Percentiles rank a stretch among this genome's conserved stretches.
phyloP scores from a whole-genome alignment of 225 moss, liverwort and hornwort species.

The Physcomitrellopsis africana region DNA sequence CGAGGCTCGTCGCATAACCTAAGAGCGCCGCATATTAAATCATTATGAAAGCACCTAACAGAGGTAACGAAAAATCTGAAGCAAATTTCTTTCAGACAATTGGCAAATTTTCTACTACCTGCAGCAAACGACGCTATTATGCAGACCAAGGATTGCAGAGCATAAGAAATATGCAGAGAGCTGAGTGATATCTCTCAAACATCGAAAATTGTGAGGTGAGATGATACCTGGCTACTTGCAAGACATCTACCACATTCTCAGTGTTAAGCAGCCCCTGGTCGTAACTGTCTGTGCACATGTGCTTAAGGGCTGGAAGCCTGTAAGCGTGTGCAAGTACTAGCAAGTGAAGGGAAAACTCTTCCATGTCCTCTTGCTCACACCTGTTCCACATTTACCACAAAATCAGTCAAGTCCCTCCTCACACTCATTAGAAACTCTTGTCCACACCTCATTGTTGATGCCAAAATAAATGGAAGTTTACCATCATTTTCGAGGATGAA shows the following conservation, averaged over 20 bases:
- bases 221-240: slow-evolving; percentile 64
- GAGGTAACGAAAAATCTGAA: no score
- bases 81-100: no score
- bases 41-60: no score
- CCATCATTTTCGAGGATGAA: no score
- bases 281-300: slow-evolving; percentile 51
- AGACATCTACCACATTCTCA: slow-evolving; percentile 71
- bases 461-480: not conserved
- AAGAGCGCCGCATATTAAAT: not conserved
- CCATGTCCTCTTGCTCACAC: slow-evolving; percentile 61
- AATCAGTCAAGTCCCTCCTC: not conserved
- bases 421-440: slow-evolving; percentile 1
- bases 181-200: not conserved
- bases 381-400: slow-evolving; percentile 39
- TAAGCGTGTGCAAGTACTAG: slow-evolving; percentile 70
- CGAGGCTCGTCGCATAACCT: slow-evolving; percentile 75
- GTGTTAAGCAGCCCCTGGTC: slow-evolving; percentile 54
- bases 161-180: not conserved
- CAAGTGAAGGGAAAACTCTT: slow-evolving; percentile 59
- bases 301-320: slow-evolving; percentile 62
- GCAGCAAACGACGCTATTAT: slow-evolving; percentile 1
- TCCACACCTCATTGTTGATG: not conserved
- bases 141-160: not conserved
- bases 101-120: no score
- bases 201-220: slow-evolving; percentile 1